A percentile compares a stretch with the other conserved stretches of the same genome.
Evolutionary conservation across 2,329 filamentous ascomycete genomes (phyloP).

Genomic region (Aspergillus latus): DNA sequence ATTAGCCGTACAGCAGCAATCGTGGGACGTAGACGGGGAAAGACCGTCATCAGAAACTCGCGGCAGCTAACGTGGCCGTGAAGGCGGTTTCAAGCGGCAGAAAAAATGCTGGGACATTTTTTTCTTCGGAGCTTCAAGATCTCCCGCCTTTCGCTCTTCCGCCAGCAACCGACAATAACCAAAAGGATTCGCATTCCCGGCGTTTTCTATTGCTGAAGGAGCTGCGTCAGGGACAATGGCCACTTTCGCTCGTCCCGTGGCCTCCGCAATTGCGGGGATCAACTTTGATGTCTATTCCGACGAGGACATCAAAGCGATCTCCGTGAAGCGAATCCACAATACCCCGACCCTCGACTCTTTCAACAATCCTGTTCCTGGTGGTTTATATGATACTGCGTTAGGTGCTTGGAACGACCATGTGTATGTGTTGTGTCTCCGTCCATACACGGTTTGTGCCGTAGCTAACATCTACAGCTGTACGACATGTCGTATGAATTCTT

Average conservation of each 20-base stretch:
- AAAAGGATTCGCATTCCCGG: constrained; percentile 25
- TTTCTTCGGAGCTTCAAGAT: constrained; percentile 31
- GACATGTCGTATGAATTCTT: constrained; percentile 82
- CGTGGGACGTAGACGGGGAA: neutral
- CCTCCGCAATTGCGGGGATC: constrained; percentile 79
- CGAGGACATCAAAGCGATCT: constrained; percentile 81
- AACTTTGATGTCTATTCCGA: constrained; percentile 84
- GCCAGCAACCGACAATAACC: constrained; percentile 20
- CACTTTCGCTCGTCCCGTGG: constrained; percentile 68
- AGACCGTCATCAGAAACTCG: constrained; percentile 5
- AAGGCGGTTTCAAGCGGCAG: constrained; percentile 38
- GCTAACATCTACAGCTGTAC: constrained; percentile 64
- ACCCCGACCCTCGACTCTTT: constrained; percentile 91
- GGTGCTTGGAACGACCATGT: constrained; percentile 84
- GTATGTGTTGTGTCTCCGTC: constrained; percentile 53
- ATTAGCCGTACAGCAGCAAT: neutral
- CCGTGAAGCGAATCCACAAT: constrained; percentile 91
- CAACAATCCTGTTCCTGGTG: constrained; percentile 83
- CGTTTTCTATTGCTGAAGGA: constrained; percentile 37
- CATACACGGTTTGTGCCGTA: neutral
- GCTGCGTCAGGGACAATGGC: constrained; percentile 43
- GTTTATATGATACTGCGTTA: constrained; percentile 87
- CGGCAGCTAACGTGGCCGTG: constrained; percentile 16
- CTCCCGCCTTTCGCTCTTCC: constrained; percentile 27
- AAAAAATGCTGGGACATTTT: constrained; percentile 40